Evolutionary conservation across 106 monocot species (phyloP).

Genomic region (Dendrobium catenatum): DNA sequence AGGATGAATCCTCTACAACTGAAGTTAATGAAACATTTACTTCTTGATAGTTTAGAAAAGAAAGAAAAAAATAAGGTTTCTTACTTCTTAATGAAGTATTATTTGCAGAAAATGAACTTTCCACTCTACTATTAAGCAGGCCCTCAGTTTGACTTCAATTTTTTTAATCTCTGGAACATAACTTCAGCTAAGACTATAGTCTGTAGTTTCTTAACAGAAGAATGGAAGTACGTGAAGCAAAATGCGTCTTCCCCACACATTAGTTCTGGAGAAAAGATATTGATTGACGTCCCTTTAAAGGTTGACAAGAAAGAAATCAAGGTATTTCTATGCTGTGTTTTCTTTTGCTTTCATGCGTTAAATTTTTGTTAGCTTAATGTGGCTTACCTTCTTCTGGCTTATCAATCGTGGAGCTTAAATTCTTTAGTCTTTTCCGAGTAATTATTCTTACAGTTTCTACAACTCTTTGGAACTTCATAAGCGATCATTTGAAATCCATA

Average conservation of each 20-base stretch:
- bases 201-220: conserved; percentile 70
- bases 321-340: conserved; percentile 26
- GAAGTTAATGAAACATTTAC: neutral
- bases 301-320: conserved; percentile 50
- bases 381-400: neutral
- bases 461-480: neutral
- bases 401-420: too few species aligned
- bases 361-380: neutral
- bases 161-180: neutral
- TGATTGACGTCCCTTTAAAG: conserved; percentile 43
- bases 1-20: neutral
- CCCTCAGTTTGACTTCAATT: neutral
- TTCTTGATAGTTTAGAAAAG: neutral
- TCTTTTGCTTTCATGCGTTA: neutral
- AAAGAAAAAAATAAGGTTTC: neutral
- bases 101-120: neutral
- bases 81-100: neutral
- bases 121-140: neutral
- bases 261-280: conserved; percentile 49
- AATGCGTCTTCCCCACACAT: conserved; percentile 25
- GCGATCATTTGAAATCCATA: neutral
- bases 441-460: neutral
- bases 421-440: neutral
- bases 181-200: neutral
- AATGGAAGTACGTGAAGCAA: conserved; percentile 59